Base-by-base conservation (phyloP, 2,329 filamentous ascomycete species). In the Davidsoniella eucalypti region DNA sequence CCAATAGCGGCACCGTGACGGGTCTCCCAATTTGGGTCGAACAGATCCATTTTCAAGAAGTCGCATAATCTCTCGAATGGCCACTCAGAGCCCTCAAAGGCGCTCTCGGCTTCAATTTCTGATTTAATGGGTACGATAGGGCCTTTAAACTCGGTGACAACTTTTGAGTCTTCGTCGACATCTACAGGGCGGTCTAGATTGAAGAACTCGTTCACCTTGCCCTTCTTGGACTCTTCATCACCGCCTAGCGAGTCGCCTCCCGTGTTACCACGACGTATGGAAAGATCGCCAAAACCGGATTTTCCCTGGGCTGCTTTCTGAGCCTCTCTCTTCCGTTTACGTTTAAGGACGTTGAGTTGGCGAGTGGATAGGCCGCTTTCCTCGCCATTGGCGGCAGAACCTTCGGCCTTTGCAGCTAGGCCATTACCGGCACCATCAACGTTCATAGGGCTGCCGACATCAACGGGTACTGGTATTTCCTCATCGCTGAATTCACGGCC, bases 1-100 rank as follows among this genome's bases (percentile, higher is more conserved):
- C 87, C 92, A 82, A 98, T 92, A 12, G 92, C 88, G 51, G 93
- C 92, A 59, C 92, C 92, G 63, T 98, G 92, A 14, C 92, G 82
- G 6, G 88, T 87, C 64, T 98, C 92, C 93, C 92, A 98, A 44
- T 83, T 81, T 2, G 84, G 71, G 61, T 98, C 90, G 58, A 98
- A 96, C 1, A 98, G 72, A 61, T 98, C 92, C 33, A 96, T 74
- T 59, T 86, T 90, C 52, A 98, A 75, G 58, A 95, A 92, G 54
- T 96, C 92, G 63, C 87, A 95, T 36, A 98, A 76, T 49, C 87
- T 80, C 59, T 95, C 88, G 59, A 86, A 95, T 0, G 92, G 92
- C 92, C 92, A 98, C 61, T 93, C 86, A 2, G 76, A 71, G 2
- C 87, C 87, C 58, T 90, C 77, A 52, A 84, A 74, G 56, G 82